Base-by-base conservation (phyloP, 257 asterid genomes). In the Plectranthus barbatus region DNA sequence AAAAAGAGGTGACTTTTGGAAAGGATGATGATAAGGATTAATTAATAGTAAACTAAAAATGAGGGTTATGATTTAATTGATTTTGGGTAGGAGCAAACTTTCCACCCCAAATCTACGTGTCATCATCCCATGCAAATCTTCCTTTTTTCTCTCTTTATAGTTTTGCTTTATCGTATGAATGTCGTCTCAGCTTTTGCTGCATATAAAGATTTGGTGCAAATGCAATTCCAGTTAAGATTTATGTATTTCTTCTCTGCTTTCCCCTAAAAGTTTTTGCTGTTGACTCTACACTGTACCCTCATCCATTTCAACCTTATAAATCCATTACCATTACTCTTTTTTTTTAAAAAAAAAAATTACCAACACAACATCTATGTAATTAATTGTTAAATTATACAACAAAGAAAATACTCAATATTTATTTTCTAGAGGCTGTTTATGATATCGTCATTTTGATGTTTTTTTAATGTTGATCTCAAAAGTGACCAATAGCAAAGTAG, bases 51-150 rank as follows among this genome's bases (percentile, higher is more conserved):
- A 50, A 49, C 31, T 26, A 2, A 31, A 42, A 37, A 13, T 10
- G 7, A 63, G 9, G 29, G 21, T 64, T 66, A 2, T 4, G 5
- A 31, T 21, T 59, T 3, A 29, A 46, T 64, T 64, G 75, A 69
- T 64, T 53, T 14, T n/a, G n/a, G n/a, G n/a, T n/a, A n/a, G n/a
- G n/a, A n/a, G n/a, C 46, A 60, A 56, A 64, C 96, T 88, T 88
- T 88, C 96, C 96, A 86, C 77, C 84, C 66, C 14, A 69, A 86
- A 80, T 68, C 87, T 72, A 83, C 94, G 96, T 80, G 87, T 76
- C 70, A 50, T 61, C 51, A 48, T 70, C 46, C 67, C 56, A 80
- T 72, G 79, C 78, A 73, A 57, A 65, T 58, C 74, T 70, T 67
- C 77, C 78, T 78, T 61, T n/a, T n/a, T n/a, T 71, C 67, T 31